Conservation (phyloP, 2,329 filamentous ascomycete genomes). For the Pseudogymnoascus sp. region DNA sequence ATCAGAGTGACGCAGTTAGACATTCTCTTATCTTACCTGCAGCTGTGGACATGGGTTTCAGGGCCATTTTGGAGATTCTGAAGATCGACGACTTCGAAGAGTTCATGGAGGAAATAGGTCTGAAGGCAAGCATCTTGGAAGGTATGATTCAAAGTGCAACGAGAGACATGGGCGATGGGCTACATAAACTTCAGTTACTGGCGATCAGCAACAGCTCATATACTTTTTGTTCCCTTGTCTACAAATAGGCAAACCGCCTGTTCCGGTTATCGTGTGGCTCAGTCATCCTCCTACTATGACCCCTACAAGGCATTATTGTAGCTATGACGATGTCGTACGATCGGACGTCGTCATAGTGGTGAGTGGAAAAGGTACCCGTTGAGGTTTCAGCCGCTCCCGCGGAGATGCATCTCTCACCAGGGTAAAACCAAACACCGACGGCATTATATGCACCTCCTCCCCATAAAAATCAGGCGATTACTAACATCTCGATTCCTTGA, state of each 20-base stretch:
- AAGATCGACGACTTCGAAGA: not conserved
- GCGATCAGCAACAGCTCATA: not conserved
- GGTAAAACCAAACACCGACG: not conserved
- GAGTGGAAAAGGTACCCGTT: not conserved
- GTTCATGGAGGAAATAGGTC: not conserved
- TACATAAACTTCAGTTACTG: not conserved
- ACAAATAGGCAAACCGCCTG: not conserved
- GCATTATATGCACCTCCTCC: not conserved
- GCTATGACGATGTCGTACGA: not conserved
- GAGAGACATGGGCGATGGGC: not conserved
- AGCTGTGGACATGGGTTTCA: conserved; percentile 1
- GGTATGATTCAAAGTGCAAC: not conserved
- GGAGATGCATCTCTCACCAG: not conserved
- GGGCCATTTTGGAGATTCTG: not conserved
- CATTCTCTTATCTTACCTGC: not conserved
- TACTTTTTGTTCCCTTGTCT: not conserved
- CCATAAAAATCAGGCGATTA: not conserved
- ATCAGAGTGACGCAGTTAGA: not conserved
- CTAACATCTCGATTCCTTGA: not conserved
- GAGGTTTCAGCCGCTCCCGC: not conserved
- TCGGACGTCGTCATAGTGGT: not conserved
- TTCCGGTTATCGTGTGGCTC: not conserved
- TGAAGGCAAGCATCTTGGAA: conserved; percentile 7
- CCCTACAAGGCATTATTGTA: not conserved
- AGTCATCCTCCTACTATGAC: not conserved